Percentiles rank a stretch among this genome's conserved stretches.
Evolutionary conservation across 2,329 filamentous ascomycete species (phyloP).

Genomic region (Metarhizium sp.): DNA sequence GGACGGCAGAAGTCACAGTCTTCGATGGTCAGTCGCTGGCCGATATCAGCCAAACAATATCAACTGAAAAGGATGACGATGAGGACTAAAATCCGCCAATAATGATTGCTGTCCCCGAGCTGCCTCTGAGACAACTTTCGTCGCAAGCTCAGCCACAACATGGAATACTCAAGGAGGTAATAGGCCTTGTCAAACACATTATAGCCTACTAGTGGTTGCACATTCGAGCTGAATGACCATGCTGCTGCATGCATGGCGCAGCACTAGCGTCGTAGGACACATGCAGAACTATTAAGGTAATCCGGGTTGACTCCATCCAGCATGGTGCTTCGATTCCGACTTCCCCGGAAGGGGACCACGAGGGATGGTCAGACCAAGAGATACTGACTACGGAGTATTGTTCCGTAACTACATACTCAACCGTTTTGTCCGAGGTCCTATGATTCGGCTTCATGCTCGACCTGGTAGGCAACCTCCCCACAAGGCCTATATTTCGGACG

Average conservation of each 20-base stretch:
- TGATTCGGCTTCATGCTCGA: neutral
- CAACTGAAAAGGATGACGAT: no score
- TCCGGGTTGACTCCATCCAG: neutral
- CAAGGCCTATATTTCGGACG: neutral
- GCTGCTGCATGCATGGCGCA: neutral
- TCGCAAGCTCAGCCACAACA: neutral
- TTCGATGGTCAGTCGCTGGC: no score
- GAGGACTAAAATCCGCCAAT: no score
- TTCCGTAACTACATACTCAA: no score
- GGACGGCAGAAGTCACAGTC: no score
- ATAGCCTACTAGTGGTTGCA: neutral
- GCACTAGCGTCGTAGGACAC: neutral
- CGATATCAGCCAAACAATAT: no score
- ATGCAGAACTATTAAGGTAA: neutral
- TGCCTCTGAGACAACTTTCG: no score
- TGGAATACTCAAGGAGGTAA: neutral
- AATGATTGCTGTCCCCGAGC: no score
- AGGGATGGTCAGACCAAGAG: neutral
- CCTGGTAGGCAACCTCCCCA: neutral
- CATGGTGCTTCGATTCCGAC: neutral
- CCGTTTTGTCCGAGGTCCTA: neutral
- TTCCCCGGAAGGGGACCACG: neutral
- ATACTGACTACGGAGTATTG: no score
- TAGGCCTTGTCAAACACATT: neutral
- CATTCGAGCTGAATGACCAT: neutral